A percentile compares a stretch with the other conserved stretches of the same genome.
These are phyloP conservation scores for Mortierella sp. DNA, from an alignment of 371 early-diverging fungal species.

Conservation along the genomic window DNA sequence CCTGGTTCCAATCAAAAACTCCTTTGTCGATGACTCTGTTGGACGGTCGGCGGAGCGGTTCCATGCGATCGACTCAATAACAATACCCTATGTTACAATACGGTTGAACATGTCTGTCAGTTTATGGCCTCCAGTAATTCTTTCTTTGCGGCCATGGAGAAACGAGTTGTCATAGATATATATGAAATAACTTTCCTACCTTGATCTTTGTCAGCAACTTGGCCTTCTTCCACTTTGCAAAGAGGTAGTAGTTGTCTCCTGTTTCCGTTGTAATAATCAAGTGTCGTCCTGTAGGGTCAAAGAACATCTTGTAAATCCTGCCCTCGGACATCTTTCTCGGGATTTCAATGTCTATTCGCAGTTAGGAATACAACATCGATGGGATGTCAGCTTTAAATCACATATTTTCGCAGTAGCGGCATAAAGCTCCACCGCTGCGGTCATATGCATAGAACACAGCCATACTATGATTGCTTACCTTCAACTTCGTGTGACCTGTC, in stretches of 20 bases:
- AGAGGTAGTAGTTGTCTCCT: conserved; percentile 91
- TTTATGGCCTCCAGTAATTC: too few species aligned
- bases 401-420: not conserved
- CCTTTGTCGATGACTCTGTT: conserved; percentile 75
- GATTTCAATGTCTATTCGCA: conserved; percentile 80
- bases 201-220: conserved; percentile 75
- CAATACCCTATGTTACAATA: conserved; percentile 68
- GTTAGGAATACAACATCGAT: not conserved
- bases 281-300: conserved; percentile 91
- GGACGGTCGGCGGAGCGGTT: conserved; percentile 71
- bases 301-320: conserved; percentile 77
- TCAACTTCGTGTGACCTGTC: conserved; percentile 77
- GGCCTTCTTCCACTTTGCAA: conserved; percentile 82
- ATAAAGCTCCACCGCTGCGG: conserved; percentile 5
- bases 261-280: conserved; percentile 85
- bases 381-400: not conserved
- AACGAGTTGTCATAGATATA: not conserved
- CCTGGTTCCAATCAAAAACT: conserved; percentile 86
- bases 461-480: conserved; percentile 55
- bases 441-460: not conserved
- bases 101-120: not conserved
- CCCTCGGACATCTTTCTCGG: conserved; percentile 74
- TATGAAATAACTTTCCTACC: conserved; percentile 52
- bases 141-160: too few species aligned
- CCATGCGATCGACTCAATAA: conserved; percentile 91